phyloP scores from a whole-genome alignment of 2,329 filamentous ascomycete genomes.

The Fonsecaea erecta region DNA sequence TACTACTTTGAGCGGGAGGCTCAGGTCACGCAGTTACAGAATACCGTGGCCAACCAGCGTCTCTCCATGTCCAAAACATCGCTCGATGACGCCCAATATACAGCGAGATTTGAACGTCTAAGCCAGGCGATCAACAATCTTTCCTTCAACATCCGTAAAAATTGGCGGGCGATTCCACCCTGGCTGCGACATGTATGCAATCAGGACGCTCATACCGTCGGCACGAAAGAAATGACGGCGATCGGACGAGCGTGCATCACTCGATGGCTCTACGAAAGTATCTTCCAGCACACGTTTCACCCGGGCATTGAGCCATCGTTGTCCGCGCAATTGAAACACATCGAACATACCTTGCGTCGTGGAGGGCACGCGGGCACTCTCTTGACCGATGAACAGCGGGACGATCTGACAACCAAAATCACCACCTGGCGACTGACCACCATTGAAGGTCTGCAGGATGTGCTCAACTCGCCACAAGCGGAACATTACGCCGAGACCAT shows the following conservation, averaged over 20 bases:
- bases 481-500: slow-evolving; percentile 70
- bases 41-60: slow-evolving; percentile 94
- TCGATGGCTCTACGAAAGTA: slow-evolving; percentile 85
- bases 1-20: slow-evolving; percentile 92
- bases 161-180: slow-evolving; percentile 79
- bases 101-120: slow-evolving; percentile 83
- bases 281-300: slow-evolving; percentile 92
- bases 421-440: slow-evolving; percentile 93
- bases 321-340: slow-evolving; percentile 77
- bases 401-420: slow-evolving; percentile 83
- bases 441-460: slow-evolving; percentile 80
- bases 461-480: slow-evolving; percentile 68
- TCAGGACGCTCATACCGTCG: slow-evolving; percentile 79
- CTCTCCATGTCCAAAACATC: slow-evolving; percentile 93
- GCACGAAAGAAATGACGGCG: slow-evolving; percentile 97
- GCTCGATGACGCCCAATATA: slow-evolving; percentile 93
- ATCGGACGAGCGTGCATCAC: slow-evolving; percentile 88
- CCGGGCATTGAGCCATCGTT: slow-evolving; percentile 78
- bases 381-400: slow-evolving; percentile 61
- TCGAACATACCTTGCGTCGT: slow-evolving; percentile 84
- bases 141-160: slow-evolving; percentile 93
- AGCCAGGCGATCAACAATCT: slow-evolving; percentile 95
- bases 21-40: slow-evolving; percentile 92
- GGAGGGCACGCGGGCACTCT: slow-evolving; percentile 25
- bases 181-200: slow-evolving; percentile 85